Conservation (phyloP, 176 grass and related monocot genomes). For the Phragmites australis region DNA sequence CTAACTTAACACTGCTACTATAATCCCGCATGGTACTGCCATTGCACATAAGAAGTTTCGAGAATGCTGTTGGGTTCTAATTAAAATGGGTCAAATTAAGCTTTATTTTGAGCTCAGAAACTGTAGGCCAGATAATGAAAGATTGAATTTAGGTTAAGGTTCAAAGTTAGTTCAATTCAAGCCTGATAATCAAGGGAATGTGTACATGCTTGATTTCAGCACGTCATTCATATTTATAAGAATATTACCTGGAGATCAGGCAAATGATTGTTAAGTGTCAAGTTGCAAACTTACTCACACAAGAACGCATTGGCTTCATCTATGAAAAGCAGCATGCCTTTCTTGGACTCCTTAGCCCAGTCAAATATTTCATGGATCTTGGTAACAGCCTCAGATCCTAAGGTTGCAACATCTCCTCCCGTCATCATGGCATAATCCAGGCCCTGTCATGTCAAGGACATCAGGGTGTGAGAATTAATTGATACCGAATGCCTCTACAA, state of each 20-base stretch:
- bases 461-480: neutral
- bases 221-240: neutral
- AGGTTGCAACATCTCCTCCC: slow-evolving; percentile 84
- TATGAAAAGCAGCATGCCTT: slow-evolving; percentile 88
- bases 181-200: neutral
- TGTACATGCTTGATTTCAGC: neutral
- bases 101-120: neutral
- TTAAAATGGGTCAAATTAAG: neutral
- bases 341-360: slow-evolving; percentile 90
- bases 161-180: slow-evolving; percentile 20
- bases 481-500: slow-evolving; percentile 16
- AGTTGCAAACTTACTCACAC: slow-evolving; percentile 78
- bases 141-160: neutral
- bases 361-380: slow-evolving; percentile 99
- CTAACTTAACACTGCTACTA: neutral
- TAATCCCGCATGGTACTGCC: neutral
- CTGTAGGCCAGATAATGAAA: neutral
- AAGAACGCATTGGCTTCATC: slow-evolving; percentile 98
- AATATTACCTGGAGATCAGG: neutral
- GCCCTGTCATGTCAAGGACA: slow-evolving; percentile 42
- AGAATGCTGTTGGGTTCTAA: slow-evolving; percentile 2
- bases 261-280: slow-evolving; percentile 6
- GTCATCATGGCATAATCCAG: slow-evolving; percentile 99
- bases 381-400: slow-evolving; percentile 87
- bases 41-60: neutral